Base-by-base conservation (phyloP, 2,329 filamentous ascomycete genomes). In the Nothophoma quercina region DNA sequence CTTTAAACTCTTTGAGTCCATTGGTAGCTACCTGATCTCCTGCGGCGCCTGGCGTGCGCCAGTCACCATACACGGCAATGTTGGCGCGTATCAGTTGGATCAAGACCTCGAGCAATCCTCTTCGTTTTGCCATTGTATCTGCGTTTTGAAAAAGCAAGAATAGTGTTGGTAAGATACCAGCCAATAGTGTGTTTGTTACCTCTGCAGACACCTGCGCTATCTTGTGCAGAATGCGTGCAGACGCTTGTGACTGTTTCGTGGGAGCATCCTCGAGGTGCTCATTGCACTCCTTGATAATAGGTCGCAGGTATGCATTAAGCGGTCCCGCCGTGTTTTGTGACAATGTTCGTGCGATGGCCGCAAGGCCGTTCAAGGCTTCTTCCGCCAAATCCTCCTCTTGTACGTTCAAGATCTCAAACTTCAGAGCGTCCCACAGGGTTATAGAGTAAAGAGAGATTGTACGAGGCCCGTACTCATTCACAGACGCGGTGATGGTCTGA, bases 221-320 rank as follows among this genome's bases (percentile, higher is more conserved):
- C 6, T 80, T 81, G 29, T 80, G 76, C 13, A 89, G 67, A 15
- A 89, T 87, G 21, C 83, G 80, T 15, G 85, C 85, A 3, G 85
- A 81, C 8, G 85, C 85, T 63, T 84, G 84, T 3, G 86, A 87
- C 65, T 89, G 85, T 65, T 88, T 88, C 5, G 86, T 86, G 35
- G 86, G 85, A 6, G 87, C 86, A 65, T 89, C 86, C 62, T 85
- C 84, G 4, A 89, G 76, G 62, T 88, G 85, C 56, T 88, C 84
- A 54, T 87, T 85, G 65, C 86, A 88, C 71, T 89, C 87, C 61
- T 86, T 86, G 36, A 82, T 82, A 52, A 88, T 81, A 1, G 85
- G 83, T 36, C 80, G 80, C 19, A 89, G 71, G 66, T 84, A 89
- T 23, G 77, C 74, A 46, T 76, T 77, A 3, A 81, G 68, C 71